phyloP scores from a whole-genome alignment of 2,329 filamentous ascomycete species.

The Macrophomina pseudophaseolina region DNA sequence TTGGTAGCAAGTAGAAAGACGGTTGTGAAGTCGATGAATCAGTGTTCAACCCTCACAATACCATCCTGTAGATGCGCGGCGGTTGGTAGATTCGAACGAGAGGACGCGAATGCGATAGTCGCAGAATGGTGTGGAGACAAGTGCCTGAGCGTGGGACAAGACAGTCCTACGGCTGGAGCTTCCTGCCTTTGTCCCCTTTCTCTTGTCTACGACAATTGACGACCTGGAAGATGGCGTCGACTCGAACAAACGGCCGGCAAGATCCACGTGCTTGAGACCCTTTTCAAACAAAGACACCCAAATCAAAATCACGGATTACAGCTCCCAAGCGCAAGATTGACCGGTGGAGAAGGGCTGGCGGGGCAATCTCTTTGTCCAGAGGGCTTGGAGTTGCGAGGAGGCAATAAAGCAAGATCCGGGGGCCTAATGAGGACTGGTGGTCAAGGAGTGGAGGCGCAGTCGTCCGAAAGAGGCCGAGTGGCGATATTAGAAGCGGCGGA shows the following conservation, averaged over 20 bases:
- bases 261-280: slow-evolving; percentile 18
- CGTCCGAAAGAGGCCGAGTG: slow-evolving; percentile 30
- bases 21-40: slow-evolving; percentile 13
- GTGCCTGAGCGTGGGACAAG: slow-evolving; percentile 29
- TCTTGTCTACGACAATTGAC: slow-evolving; percentile 13
- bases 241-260: slow-evolving; percentile 12
- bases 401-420: slow-evolving; percentile 1
- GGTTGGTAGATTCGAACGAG: slow-evolving; percentile 34
- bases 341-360: not conserved
- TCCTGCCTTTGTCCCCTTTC: slow-evolving; percentile 9
- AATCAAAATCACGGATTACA: slow-evolving; percentile 16
- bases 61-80: slow-evolving; percentile 32
- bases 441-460: slow-evolving; percentile 27
- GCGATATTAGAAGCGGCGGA: slow-evolving; percentile 25
- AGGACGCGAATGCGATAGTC: slow-evolving; percentile 32
- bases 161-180: not conserved
- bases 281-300: slow-evolving; percentile 21
- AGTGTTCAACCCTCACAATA: slow-evolving; percentile 16
- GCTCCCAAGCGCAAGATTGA: slow-evolving; percentile 13
- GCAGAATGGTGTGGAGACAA: slow-evolving; percentile 31
- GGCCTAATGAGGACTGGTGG: not conserved
- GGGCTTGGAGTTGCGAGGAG: slow-evolving; percentile 2
- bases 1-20: slow-evolving; percentile 27
- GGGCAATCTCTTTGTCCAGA: slow-evolving; percentile 8
- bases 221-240: slow-evolving; percentile 17